Base-by-base conservation (phyloP, 176 grass and related monocot genomes). In the Canna indica region DNA sequence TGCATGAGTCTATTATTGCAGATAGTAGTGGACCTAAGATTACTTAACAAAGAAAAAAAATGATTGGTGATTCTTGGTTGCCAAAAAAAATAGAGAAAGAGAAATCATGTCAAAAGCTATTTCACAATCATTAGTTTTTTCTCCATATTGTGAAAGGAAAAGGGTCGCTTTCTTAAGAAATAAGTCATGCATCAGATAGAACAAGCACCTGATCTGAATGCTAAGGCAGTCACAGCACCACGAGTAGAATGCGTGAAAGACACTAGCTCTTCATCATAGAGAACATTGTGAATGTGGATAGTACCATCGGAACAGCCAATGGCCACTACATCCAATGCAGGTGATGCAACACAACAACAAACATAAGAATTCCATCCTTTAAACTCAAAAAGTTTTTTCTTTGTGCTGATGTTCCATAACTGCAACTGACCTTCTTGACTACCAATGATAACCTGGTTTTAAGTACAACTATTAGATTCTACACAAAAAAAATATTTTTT, bases 241-340 rank as follows among this genome's bases (percentile, higher is more conserved):
- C 89, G 89, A 42, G 86, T 83, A 64, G 88, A 82, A 90, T 93
- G 94, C 48, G 81, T 89, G 80, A 97, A 97, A 77, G 82, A 92
- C 76, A 90, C 84, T 66, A 85, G 64, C 69, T 93, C 86, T 85
- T 87, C 75, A 67, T 93, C 80, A 83, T 83, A 87, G 46, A 80
- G 82, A 60, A 93, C 73, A 79, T 97, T 97, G 71, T 93, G 89
- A 81, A 97, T 78, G 83, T 97, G 89, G 79, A 97, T 83, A 15
- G 59, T 80, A 66, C 94, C 94, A 77, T 97, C 84, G 16, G 94
- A 82, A 44, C 94, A 97, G 72, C 94, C 94, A 12, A 90, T 84
- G 31, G 84, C 85, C 62, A 91, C 79, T 36, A 93, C 80, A 93
- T 97, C 94, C 53, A 97, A 69, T 34, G 94, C 94, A 83, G 89